These are phyloP conservation scores for Aureobasidium lini DNA, from an alignment of 2,329 filamentous ascomycete genomes.

Conservation along the genomic window DNA sequence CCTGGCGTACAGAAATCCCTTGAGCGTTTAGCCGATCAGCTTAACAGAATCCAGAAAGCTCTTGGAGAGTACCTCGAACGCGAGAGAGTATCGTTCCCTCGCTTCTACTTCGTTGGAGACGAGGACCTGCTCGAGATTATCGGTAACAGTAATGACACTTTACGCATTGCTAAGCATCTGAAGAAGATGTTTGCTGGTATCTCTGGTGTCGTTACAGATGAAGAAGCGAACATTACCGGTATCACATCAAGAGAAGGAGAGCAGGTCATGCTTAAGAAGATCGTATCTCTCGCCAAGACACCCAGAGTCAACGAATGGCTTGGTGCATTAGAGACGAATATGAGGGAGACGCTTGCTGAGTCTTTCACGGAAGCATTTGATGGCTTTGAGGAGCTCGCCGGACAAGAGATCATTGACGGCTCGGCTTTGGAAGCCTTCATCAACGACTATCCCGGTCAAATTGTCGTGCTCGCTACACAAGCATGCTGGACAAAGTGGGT, in stretches of 20 bases:
- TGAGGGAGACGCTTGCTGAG: constrained; percentile 91
- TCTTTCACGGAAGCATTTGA: constrained; percentile 79
- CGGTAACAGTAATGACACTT: constrained; percentile 94
- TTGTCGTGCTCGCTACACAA: constrained; percentile 90
- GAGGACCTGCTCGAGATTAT: constrained; percentile 99
- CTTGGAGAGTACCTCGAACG: constrained; percentile 97
- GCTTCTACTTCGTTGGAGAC: constrained; percentile 99
- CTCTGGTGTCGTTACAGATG: constrained; percentile 82
- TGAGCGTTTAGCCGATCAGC: constrained; percentile 87
- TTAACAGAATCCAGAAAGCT: constrained; percentile 99
- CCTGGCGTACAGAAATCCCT: constrained; percentile 92
- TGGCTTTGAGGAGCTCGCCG: constrained; percentile 72
- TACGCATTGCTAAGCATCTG: constrained; percentile 96
- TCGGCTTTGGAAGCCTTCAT: constrained; percentile 73
- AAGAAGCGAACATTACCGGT: constrained; percentile 80
- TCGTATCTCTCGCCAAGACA: constrained; percentile 86
- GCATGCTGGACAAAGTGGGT: constrained; percentile 88
- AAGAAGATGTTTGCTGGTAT: constrained; percentile 99
- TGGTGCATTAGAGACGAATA: constrained; percentile 80
- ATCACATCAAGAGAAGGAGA: constrained; percentile 96
- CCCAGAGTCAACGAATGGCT: constrained; percentile 99
- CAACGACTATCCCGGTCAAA: constrained; percentile 77
- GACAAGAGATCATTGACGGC: constrained; percentile 61
- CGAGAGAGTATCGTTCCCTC: constrained; percentile 92
- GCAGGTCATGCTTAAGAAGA: constrained; percentile 75